Percentiles rank a stretch among this genome's conserved stretches.
These are phyloP conservation scores for Microdochium nivale DNA, from an alignment of 2,329 filamentous ascomycete species.

Conservation along the genomic window DNA sequence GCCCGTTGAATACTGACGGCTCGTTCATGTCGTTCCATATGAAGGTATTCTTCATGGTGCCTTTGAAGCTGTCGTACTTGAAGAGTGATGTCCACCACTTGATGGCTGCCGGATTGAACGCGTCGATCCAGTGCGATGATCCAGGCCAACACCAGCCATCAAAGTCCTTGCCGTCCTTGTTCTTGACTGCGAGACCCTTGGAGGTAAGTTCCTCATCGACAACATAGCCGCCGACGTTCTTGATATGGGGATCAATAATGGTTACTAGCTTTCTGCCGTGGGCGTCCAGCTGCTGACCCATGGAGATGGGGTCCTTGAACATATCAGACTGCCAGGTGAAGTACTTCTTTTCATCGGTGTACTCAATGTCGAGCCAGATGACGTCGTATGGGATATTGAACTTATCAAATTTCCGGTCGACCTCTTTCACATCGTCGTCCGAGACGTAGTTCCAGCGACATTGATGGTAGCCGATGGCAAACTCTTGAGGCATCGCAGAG, in stretches of 20 bases:
- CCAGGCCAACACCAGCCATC: conserved; percentile 99
- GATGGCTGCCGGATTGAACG: conserved; percentile 85
- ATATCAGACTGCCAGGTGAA: conserved; percentile 93
- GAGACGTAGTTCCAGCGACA: conserved; percentile 99
- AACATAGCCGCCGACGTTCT: conserved; percentile 72
- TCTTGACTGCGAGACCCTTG: conserved; percentile 75
- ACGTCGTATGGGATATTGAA: conserved; percentile 94
- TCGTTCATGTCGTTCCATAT: conserved; percentile 99
- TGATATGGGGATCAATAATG: conserved; percentile 97
- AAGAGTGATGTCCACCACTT: conserved; percentile 90
- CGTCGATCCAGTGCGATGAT: conserved; percentile 92
- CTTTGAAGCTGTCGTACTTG: conserved; percentile 81
- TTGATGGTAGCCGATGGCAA: conserved; percentile 90
- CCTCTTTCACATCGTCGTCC: conserved; percentile 93
- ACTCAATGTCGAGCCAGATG: conserved; percentile 98
- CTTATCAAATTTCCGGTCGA: conserved; percentile 94
- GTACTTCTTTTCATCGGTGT: conserved; percentile 94
- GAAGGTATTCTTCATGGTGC: conserved; percentile 77
- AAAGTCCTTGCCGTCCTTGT: conserved; percentile 82
- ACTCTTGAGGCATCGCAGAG: conserved; percentile 85
- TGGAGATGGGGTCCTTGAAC: conserved; percentile 76
- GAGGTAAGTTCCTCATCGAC: conserved; percentile 75
- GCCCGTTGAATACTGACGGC: conserved; percentile 96
- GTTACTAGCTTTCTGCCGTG: conserved; percentile 84
- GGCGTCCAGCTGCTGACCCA: conserved; percentile 80